These are phyloP conservation scores for Globisporangium lucens DNA, from an alignment of 352 stramenopile genomes.

Conservation along the genomic window DNA sequence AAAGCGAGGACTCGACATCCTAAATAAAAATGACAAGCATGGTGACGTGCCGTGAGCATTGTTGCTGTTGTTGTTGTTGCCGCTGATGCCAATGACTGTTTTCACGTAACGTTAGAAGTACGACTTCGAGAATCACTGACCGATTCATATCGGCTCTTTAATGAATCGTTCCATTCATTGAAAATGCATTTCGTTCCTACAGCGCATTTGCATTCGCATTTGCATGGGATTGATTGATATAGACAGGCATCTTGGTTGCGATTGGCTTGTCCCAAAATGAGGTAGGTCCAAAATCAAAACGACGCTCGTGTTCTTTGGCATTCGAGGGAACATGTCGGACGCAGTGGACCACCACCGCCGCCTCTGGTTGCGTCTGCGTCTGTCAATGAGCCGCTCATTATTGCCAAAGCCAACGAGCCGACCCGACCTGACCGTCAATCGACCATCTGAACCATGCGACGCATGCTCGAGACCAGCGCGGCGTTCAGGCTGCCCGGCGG, in stretches of 20 bases:
- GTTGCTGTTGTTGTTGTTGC: too few relatives aligned
- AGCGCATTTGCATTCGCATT: background rate
- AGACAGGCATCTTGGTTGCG: background rate
- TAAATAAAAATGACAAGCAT: too few relatives aligned
- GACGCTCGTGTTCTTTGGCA: conserved; percentile 8
- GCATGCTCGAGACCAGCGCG: conserved; percentile 40
- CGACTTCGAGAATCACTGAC: too few relatives aligned
- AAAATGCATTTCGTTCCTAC: background rate
- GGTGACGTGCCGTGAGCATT: too few relatives aligned
- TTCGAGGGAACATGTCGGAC: conserved; percentile 7
- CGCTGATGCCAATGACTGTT: too few relatives aligned
- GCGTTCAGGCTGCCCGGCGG: conserved; percentile 45
- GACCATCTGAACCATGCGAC: conserved; percentile 29
- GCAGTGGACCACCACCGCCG: background rate
- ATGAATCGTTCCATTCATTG: too few relatives aligned
- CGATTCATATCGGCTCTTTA: too few relatives aligned
- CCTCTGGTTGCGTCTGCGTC: background rate
- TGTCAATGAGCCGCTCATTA: background rate
- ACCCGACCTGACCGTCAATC: background rate
- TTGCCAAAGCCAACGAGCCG: too few relatives aligned
- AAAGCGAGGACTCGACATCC: too few relatives aligned
- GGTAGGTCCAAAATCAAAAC: conserved; percentile 1
- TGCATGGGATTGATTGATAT: background rate
- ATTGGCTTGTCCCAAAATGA: background rate
- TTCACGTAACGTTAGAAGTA: too few relatives aligned